Evolutionary conservation across 2,329 filamentous ascomycete species (phyloP).

Genomic region (Aspergillus nomiae): DNA sequence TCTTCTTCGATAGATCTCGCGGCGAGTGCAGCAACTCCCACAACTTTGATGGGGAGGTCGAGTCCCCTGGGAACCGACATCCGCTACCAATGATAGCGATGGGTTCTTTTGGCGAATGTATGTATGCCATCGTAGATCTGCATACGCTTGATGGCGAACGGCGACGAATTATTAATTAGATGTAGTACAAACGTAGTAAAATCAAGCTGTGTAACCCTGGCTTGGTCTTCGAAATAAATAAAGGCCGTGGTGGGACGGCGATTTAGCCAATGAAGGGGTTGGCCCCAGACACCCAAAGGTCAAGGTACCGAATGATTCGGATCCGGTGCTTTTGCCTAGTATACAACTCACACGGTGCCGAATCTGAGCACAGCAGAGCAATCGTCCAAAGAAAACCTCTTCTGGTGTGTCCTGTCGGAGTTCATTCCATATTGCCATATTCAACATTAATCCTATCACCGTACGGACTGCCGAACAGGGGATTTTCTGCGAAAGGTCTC

Average conservation of each 20-base stretch:
- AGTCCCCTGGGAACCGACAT: slow-evolving; percentile 48
- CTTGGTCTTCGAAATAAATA: slow-evolving; percentile 1
- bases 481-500: neutral
- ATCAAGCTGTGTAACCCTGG: neutral
- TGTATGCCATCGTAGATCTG: slow-evolving; percentile 6
- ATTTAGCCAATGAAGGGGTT: slow-evolving; percentile 2
- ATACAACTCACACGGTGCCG: neutral
- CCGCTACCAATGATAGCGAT: slow-evolving; percentile 50
- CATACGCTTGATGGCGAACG: neutral
- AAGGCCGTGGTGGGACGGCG: neutral
- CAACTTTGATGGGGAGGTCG: slow-evolving; percentile 40
- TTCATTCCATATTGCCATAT: slow-evolving; percentile 2
- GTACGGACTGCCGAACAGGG: neutral
- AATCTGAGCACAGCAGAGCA: slow-evolving; percentile 1
- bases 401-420: neutral
- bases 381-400: neutral
- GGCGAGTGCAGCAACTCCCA: slow-evolving; percentile 39
- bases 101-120: slow-evolving; percentile 30
- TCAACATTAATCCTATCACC: neutral
- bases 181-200: neutral
- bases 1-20: slow-evolving; percentile 14
- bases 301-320: slow-evolving; percentile 4
- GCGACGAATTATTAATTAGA: neutral
- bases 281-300: neutral
- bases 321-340: slow-evolving; percentile 3